Evolutionary conservation across 345 rosid species (phyloP), one percentile per base, ranked within the genome.

Genomic region (Lepidium didymum): DNA sequence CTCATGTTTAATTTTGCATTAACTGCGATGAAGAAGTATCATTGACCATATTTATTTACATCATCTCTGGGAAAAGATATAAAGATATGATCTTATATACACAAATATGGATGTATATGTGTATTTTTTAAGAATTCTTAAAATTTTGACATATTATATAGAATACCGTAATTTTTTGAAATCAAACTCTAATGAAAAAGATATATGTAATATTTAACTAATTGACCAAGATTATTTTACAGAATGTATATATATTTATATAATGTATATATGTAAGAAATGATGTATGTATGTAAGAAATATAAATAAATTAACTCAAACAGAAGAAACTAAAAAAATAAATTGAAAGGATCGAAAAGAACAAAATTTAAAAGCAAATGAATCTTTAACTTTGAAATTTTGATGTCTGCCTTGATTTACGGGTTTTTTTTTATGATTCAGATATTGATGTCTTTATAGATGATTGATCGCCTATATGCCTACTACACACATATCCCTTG

Each of bases 321-420:
- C 2, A 36, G 7, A 50, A 50, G 10, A 19, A 46, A 44, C 1
- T 19, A 3, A 14, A 31, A 14, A 14, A 18, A 19, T 61, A 21
- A 42, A 14, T 21, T 2, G 3, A 47, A 63, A 15, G 10, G 42
- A 29, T 29, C 7, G 7, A 63, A 36, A 54, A 62, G 9, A 43
- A 44, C 33, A 62, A 43, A 51, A 15, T 4, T 29, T n/a, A 25
- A 71, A 71, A 62, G 69, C 75, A 71, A 71, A 35, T 62, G 56
- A 54, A 62, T 71, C 69, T 71, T 44, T 37, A 25, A 15, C 52
- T 8, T 55, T 55, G 46, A 50, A 4, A 8, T 4, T 55, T 35
- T 55, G 43, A 62, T 71, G 29, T 15, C 19, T 35, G 42, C 62
- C 75, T 62, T 71, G 69, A 71, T 62, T 71, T 71, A 54, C 23